Base-by-base conservation (phyloP, 176 grass and related monocot genomes). In the Hordeum marinum region DNA sequence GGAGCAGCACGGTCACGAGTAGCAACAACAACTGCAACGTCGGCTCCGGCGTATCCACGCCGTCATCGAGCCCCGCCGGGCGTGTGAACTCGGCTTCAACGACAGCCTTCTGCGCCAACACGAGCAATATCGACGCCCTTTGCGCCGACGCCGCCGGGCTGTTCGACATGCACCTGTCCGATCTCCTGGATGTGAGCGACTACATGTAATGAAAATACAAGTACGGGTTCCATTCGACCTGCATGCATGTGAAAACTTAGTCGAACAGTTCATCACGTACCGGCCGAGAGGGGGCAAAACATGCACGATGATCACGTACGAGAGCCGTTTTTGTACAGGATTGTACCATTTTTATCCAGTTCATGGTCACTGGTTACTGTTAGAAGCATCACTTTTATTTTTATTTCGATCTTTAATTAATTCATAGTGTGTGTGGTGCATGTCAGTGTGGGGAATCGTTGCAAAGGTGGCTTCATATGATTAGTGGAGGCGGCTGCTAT, bases 101-200 rank as follows among this genome's bases (percentile, higher is more conserved):
- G 2, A 31, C 74, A 36, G 7, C 66, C 21, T 77, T 85, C 63
- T 84, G 55, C 42, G 34, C 68, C 31, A 84, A 64, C 79, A 29
- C 14, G 21, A 80, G 36, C 80, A 71, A 40, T 24, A 29, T 50
- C 3, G 63, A 69, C 63, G 62, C 37, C 32, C 9, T 41, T 71
- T 3, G 0, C 24, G 34, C 63, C 61, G 84, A 76, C 79, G 80
- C 46, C 69, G 76, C 60, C 11, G 85, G 69, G 12, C 62, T 84
- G n/a, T 84, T 91, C 81, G 41, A 63, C 89, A 63, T 87, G 85
- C 89, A 91, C 8, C 62, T 87, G 40, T 87, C 89, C 9, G 89
- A 84, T 42, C 81, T 91, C 40, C 81, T 91, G n/a, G 89, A 91
- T 18, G 76, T 91, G 50, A 91, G 81, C 81, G 89, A 91, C 69